Evolutionary conservation across 2,329 filamentous ascomycete genomes (phyloP).

Genomic region (Pseudopithomyces maydicus): DNA sequence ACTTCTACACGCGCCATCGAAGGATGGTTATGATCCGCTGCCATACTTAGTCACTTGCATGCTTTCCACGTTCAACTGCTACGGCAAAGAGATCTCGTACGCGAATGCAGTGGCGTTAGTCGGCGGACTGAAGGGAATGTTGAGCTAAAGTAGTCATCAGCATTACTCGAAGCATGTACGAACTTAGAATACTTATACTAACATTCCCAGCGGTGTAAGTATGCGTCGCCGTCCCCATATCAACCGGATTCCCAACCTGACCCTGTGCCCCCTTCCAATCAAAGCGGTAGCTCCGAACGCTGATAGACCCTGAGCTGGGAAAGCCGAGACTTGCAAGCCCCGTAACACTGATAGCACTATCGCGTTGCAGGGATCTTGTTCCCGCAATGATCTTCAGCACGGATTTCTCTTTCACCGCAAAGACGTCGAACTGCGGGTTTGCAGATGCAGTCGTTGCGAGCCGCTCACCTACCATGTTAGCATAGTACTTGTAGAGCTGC

Average conservation of each 20-base stretch:
- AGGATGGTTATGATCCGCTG: no score
- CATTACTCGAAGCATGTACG: neutral
- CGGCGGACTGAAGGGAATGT: neutral
- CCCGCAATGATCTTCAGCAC: conserved; percentile 46
- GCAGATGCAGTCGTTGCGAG: conserved; percentile 42
- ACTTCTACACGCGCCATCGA: no score
- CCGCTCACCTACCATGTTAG: conserved; percentile 51
- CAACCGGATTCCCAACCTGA: conserved; percentile 4
- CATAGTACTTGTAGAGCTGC: conserved; percentile 57
- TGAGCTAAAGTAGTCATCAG: neutral
- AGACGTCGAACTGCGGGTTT: conserved; percentile 47
- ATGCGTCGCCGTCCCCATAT: conserved; percentile 1
- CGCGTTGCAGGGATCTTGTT: conserved; percentile 33
- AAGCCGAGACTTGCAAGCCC: conserved; percentile 33
- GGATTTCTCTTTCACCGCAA: conserved; percentile 40
- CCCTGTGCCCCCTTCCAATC: conserved; percentile 11
- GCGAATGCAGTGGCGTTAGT: neutral
- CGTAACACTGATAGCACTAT: conserved; percentile 44
- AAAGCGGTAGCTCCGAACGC: conserved; percentile 6
- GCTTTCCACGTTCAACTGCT: no score
- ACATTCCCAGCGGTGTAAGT: neutral
- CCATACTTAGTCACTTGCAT: no score
- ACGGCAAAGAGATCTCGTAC: no score
- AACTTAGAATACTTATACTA: no score
- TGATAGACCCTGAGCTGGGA: neutral